phyloP scores from a whole-genome alignment of 257 asterid genomes.

The Thymus quinquecostatus region DNA sequence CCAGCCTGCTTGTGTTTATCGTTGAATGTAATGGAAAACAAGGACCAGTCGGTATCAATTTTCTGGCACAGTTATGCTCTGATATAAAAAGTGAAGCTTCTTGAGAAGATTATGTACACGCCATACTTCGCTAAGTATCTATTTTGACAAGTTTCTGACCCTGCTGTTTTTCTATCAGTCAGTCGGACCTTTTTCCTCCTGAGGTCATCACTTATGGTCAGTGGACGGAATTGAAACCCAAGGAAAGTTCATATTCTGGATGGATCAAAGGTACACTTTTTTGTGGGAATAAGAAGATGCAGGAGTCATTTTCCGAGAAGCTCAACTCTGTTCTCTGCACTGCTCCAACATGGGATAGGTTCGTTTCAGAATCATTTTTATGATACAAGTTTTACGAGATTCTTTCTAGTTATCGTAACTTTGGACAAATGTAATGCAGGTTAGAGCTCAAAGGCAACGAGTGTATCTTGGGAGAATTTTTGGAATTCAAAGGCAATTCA shows the following conservation, averaged over 20 bases:
- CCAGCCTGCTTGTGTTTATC: not conserved
- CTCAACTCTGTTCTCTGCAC: conserved; percentile 69
- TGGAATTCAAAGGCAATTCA: conserved; percentile 74
- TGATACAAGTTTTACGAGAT: not conserved
- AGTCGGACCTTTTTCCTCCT: conserved; percentile 52
- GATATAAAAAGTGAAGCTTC: not conserved
- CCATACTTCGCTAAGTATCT: not conserved
- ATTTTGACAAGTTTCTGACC: conserved; percentile 22
- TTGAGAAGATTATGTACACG: too few species aligned
- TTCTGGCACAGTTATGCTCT: not conserved
- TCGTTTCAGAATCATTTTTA: conserved; percentile 18
- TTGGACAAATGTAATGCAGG: conserved; percentile 46
- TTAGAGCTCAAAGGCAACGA: conserved; percentile 71
- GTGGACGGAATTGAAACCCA: conserved; percentile 65
- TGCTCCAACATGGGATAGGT: conserved; percentile 90
- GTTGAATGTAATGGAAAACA: not conserved
- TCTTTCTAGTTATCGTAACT: not conserved
- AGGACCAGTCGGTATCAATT: not conserved
- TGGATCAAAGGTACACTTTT: conserved; percentile 75
- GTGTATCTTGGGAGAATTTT: conserved; percentile 67
- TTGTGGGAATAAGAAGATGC: conserved; percentile 68
- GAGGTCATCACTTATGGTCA: conserved; percentile 70
- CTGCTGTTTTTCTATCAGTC: conserved; percentile 45
- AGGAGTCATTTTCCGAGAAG: conserved; percentile 58
- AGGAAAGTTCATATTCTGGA: conserved; percentile 50